These are phyloP conservation scores for Thecamonas trahens DNA, from an alignment of 78 protist genomes.

Conservation along the genomic window DNA sequence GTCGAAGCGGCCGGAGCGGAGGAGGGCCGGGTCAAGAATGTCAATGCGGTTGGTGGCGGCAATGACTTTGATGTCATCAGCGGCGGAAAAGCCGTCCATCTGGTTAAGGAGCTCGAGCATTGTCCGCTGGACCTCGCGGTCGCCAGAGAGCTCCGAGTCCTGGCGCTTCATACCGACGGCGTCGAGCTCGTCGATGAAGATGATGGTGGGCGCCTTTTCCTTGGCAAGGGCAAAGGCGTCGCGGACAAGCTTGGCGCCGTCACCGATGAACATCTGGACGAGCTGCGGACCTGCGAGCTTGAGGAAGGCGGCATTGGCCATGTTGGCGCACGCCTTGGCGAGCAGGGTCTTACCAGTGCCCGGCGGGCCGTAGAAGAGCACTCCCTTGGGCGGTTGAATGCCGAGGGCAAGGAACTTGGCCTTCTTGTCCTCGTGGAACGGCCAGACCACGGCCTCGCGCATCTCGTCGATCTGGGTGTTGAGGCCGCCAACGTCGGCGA, in stretches of 20 bases:
- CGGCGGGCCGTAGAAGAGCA: slow-evolving; percentile 85
- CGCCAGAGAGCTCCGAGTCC: slow-evolving; percentile 93
- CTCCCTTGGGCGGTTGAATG: slow-evolving; percentile 85
- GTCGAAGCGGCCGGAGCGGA: slow-evolving; percentile 93
- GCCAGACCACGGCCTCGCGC: slow-evolving; percentile 95
- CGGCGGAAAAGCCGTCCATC: slow-evolving; percentile 93
- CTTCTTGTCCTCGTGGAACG: slow-evolving; percentile 88
- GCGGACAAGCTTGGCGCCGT: slow-evolving; percentile 98
- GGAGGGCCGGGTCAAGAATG: slow-evolving; percentile 98
- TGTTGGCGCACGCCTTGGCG: slow-evolving; percentile 98
- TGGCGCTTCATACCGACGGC: slow-evolving; percentile 97
- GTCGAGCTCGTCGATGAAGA: slow-evolving; percentile 99
- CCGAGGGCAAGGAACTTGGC: slow-evolving; percentile 89
- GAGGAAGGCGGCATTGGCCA: slow-evolving; percentile 90
- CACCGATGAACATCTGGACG: slow-evolving; percentile 99
- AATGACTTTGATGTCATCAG: slow-evolving; percentile 90
- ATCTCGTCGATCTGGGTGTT: slow-evolving; percentile 95
- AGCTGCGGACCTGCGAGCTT: slow-evolving; percentile 98
- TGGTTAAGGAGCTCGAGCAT: slow-evolving; percentile 99
- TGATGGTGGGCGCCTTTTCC: slow-evolving; percentile 94
- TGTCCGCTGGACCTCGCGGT: slow-evolving; percentile 97
- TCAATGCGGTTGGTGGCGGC: slow-evolving; percentile 99
- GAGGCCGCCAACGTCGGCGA: slow-evolving; percentile 96
- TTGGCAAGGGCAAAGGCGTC: slow-evolving; percentile 99
- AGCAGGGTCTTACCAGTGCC: slow-evolving; percentile 96